Evolutionary conservation across 2,329 filamentous ascomycete genomes (phyloP).

Genomic region (Talaromyces piceae): DNA sequence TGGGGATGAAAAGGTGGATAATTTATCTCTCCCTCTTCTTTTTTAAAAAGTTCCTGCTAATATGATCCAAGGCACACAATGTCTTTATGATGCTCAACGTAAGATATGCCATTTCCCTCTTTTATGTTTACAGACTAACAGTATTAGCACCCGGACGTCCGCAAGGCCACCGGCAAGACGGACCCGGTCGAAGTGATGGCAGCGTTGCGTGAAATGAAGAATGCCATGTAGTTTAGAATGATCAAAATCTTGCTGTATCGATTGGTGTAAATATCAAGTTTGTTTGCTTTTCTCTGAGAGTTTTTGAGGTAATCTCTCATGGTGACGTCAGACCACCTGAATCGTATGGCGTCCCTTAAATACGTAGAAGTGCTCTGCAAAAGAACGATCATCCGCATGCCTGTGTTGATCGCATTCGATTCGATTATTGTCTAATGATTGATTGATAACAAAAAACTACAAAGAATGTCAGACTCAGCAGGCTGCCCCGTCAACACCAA

Average conservation of each 20-base stretch:
- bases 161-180: constrained; percentile 73
- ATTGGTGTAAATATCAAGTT: too few relatives aligned
- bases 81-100: constrained; percentile 89
- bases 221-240: constrained; percentile 30
- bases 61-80: constrained; percentile 65
- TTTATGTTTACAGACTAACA: background rate
- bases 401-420: too few relatives aligned
- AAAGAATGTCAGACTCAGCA: constrained; percentile 13
- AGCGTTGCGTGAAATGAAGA: constrained; percentile 81
- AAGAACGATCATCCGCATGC: too few relatives aligned
- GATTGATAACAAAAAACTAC: background rate
- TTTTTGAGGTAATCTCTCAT: background rate
- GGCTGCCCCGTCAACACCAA: constrained; percentile 28
- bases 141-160: constrained; percentile 67
- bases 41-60: constrained; percentile 7
- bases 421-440: too few relatives aligned
- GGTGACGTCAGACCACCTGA: background rate
- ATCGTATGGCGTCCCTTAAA: too few relatives aligned
- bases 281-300: background rate
- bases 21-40: too few relatives aligned
- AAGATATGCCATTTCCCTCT: constrained; percentile 23
- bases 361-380: too few relatives aligned
- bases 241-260: background rate
- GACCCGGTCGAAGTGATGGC: constrained; percentile 79
- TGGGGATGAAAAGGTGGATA: constrained; percentile 80